Percentiles rank a stretch among this genome's conserved stretches.
These are phyloP conservation scores for Suhomyces yuchorum DNA, from an alignment of 1,139 yeast genomes.

Conservation along the genomic window DNA sequence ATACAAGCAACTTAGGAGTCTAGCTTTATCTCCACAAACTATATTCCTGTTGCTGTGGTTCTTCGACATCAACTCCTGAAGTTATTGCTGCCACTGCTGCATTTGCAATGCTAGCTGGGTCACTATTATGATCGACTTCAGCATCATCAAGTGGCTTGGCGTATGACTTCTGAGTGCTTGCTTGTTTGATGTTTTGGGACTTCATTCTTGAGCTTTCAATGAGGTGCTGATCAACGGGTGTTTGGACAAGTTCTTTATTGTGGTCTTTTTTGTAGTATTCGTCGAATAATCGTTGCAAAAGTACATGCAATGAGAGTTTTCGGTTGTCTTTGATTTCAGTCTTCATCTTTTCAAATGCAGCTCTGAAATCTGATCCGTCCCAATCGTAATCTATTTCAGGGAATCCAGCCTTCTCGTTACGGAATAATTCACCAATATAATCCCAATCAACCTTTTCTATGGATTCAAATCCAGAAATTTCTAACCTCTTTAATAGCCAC, in stretches of 20 bases:
- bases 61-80: slow-evolving; percentile 30
- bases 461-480: slow-evolving; percentile 48
- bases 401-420: slow-evolving; percentile 15
- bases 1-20: neutral
- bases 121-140: slow-evolving; percentile 17
- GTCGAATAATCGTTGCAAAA: slow-evolving; percentile 28
- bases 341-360: slow-evolving; percentile 40
- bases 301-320: slow-evolving; percentile 25
- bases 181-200: slow-evolving; percentile 1
- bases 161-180: slow-evolving; percentile 1
- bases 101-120: slow-evolving; percentile 36
- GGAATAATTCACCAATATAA: slow-evolving; percentile 22
- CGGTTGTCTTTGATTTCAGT: slow-evolving; percentile 33
- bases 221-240: slow-evolving; percentile 9
- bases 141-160: neutral
- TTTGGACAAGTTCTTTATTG: slow-evolving; percentile 3
- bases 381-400: slow-evolving; percentile 21
- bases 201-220: slow-evolving; percentile 3
- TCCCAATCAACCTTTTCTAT: slow-evolving; percentile 68
- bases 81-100: slow-evolving; percentile 44
- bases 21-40: slow-evolving; percentile 34
- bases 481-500: slow-evolving; percentile 59
- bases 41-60: slow-evolving; percentile 38
- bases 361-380: slow-evolving; percentile 38
- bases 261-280: slow-evolving; percentile 17